phyloP scores from a whole-genome alignment of 75 land plant species.

The Azolla pinnata region DNA sequence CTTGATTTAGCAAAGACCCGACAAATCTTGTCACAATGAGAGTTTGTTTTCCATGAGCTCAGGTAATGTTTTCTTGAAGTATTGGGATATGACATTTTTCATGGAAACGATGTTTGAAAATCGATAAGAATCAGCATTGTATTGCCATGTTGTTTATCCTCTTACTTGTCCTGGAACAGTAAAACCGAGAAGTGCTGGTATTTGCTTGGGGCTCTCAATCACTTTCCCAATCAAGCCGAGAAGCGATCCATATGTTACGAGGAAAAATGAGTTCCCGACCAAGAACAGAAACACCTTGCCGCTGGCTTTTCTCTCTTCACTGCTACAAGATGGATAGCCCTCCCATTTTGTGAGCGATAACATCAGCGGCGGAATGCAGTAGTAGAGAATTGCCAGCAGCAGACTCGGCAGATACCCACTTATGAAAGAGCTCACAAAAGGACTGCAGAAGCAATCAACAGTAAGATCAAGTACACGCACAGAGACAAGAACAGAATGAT shows the following conservation, averaged over 20 bases:
- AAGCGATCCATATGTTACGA: constrained; percentile 62
- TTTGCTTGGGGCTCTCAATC: constrained; percentile 59
- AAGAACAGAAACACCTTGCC: constrained; percentile 64
- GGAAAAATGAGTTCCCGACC: constrained; percentile 77
- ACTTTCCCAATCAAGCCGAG: constrained; percentile 26
- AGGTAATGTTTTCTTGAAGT: too few relatives aligned
- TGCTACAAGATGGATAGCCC: constrained; percentile 65
- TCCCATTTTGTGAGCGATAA: constrained; percentile 54
- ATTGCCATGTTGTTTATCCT: too few relatives aligned
- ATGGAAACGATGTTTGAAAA: too few relatives aligned
- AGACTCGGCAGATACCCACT: constrained; percentile 93
- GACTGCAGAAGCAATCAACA: constrained; percentile 36
- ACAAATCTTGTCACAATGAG: too few relatives aligned
- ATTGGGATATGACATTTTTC: too few relatives aligned
- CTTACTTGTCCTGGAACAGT: constrained; percentile 85
- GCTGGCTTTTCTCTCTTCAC: constrained; percentile 66
- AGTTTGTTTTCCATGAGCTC: too few relatives aligned
- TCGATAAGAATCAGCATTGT: too few relatives aligned
- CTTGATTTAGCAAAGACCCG: too few relatives aligned
- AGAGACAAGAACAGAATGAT: too few relatives aligned
- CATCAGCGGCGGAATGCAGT: constrained; percentile 71
- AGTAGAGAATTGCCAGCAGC: constrained; percentile 50
- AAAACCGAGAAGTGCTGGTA: constrained; percentile 69
- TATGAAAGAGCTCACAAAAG: constrained; percentile 53
- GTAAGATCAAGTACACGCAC: background rate